Evolutionary conservation across 805 yeast species (phyloP), one percentile per base, ranked within the genome.

Genomic region (Wickerhamomyces sydowiorum): DNA sequence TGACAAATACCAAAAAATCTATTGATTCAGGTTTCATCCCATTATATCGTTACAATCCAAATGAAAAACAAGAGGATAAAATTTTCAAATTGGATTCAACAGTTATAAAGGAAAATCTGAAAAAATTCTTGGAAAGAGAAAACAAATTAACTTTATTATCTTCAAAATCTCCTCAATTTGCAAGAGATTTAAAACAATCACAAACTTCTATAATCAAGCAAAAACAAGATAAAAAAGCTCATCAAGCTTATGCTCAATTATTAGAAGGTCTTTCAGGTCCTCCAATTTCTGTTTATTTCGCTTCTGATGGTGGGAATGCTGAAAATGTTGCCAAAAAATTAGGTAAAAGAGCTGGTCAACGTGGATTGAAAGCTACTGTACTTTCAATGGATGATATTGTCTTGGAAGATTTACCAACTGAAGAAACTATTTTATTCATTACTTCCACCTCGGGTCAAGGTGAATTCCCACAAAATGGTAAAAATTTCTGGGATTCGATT

Each of bases 1-100:
- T 91, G 54, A 82, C 85, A 60, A 93, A 86, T 60, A 90, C 97
- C 27, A 91, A 91, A 64, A 69, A 67, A 48, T 91, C 96, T 19
- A 95, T 91, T 36, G 96, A 87, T 55, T 70, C 89, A 27, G 98
- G 98, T n/a, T 83, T 84, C 67, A 89, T 97, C 95, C 98, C 98
- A 37, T 73, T 91, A 47, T 91, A 90, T 68, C 75, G 96, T 60
- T 91, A 75, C 66, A 75, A 87, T 53, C 96, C 97, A 42, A 49
- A 61, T 9, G 62, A 72, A 38, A 74, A 70, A 37, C 67, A 67
- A 29, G 74, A 67, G 15, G 60, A 65, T 4, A 76, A 79, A n/a
- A 60, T 62, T 39, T 91, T 91, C 73, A 78, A 78, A 54, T 73
- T 91, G 41, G 97, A 91, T 62, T 89, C 97, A 5, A 79, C 90